Evolutionary conservation across 108 stramenopile genomes (phyloP).

Genomic region (Pseudonitzschia pungens): DNA sequence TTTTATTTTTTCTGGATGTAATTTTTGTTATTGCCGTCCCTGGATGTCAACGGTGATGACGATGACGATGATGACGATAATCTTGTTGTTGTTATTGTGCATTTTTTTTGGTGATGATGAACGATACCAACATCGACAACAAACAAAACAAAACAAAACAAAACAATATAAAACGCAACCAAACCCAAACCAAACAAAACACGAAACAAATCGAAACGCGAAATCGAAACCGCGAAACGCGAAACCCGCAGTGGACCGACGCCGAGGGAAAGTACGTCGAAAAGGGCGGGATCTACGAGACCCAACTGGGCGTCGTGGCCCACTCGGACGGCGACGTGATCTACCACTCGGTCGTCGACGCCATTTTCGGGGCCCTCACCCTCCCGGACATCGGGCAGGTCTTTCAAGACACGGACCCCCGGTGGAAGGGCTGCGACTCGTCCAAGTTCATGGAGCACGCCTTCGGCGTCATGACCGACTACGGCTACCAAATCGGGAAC

Average conservation of each 20-base stretch:
- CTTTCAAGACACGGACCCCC: slow-evolving; percentile 93
- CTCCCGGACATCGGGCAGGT: slow-evolving; percentile 93
- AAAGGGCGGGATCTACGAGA: slow-evolving; percentile 66
- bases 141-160: too few species aligned
- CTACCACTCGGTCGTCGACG: slow-evolving; percentile 93
- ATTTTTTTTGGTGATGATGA: too few species aligned
- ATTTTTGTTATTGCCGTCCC: too few species aligned
- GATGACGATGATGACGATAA: too few species aligned
- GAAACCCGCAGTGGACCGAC: slow-evolving; percentile 77
- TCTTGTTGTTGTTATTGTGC: too few species aligned
- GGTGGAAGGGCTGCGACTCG: slow-evolving; percentile 93
- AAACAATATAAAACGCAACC: too few species aligned
- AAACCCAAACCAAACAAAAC: too few species aligned
- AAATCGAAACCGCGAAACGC: too few species aligned
- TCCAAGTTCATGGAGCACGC: slow-evolving; percentile 95
- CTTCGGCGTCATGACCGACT: slow-evolving; percentile 68
- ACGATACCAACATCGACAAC: too few species aligned
- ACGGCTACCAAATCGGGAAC: slow-evolving; percentile 90
- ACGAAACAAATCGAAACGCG: too few species aligned
- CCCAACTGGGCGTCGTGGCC: slow-evolving; percentile 87
- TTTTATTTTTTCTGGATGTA: too few species aligned
- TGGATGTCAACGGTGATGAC: background rate
- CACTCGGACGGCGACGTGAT: slow-evolving; percentile 96
- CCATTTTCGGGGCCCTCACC: slow-evolving; percentile 90
- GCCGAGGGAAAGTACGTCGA: slow-evolving; percentile 79